A percentile compares a stretch with the other conserved stretches of the same genome.
Conservation (phyloP, 2,329 filamentous ascomycete species). For the Incumbomyces lentus region DNA sequence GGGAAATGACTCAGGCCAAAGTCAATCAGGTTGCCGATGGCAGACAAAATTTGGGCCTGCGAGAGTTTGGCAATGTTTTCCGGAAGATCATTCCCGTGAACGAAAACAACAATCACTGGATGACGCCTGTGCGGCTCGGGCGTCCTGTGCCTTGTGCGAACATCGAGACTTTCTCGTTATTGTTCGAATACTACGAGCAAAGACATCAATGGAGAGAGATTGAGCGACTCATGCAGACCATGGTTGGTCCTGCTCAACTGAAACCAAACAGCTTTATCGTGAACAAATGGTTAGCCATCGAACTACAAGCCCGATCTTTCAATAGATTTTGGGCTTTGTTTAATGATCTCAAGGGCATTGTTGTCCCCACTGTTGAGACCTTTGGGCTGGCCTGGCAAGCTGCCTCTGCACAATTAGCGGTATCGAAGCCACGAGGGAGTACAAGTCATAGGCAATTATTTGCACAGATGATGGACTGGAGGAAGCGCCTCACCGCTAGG, state of each 20-base stretch:
- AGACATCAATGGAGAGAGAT: constrained; percentile 50
- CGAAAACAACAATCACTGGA: neutral
- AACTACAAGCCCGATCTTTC: constrained; percentile 50
- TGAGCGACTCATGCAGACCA: constrained; percentile 51
- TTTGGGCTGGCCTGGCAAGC: constrained; percentile 57
- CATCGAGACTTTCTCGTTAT: constrained; percentile 66
- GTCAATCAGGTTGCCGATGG: constrained; percentile 45
- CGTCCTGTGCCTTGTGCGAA: constrained; percentile 49
- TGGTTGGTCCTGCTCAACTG: constrained; percentile 51
- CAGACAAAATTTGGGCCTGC: constrained; percentile 21
- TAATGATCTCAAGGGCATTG: constrained; percentile 38
- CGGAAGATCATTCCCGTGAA: constrained; percentile 3
- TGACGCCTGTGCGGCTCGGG: constrained; percentile 30
- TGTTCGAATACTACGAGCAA: constrained; percentile 61
- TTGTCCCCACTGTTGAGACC: constrained; percentile 57
- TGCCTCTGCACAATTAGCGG: constrained; percentile 39
- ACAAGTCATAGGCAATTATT: constrained; percentile 35
- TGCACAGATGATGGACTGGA: constrained; percentile 40
- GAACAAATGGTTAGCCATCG: constrained; percentile 64
- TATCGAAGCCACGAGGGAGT: constrained; percentile 36
- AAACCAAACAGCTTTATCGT: constrained; percentile 63
- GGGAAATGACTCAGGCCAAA: constrained; percentile 65
- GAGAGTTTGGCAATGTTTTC: neutral
- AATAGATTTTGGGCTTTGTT: constrained; percentile 48
- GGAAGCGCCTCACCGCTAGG: constrained; percentile 20